Conservation (phyloP, 139 green algal species). For the Closterium sp. region DNA sequence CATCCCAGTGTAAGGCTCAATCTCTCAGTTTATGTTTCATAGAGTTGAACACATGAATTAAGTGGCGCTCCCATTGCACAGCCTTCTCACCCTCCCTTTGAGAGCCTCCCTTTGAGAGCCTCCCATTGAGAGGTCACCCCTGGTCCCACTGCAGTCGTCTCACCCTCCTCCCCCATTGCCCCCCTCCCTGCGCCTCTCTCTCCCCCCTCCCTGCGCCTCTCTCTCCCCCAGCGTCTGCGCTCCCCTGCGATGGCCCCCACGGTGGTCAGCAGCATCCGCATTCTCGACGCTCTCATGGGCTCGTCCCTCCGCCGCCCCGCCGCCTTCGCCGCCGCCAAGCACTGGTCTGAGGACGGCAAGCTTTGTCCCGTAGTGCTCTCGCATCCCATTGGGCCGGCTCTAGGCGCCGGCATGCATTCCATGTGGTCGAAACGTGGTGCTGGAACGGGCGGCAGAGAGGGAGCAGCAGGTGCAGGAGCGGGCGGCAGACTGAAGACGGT, state of each 20-base stretch:
- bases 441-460: too few relatives aligned
- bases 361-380: constrained; percentile 23
- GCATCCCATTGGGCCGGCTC: constrained; percentile 18
- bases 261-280: constrained; percentile 22
- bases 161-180: neutral
- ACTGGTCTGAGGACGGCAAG: constrained; percentile 15
- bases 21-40: too few relatives aligned
- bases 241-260: neutral
- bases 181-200: too few relatives aligned
- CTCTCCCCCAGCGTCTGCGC: neutral
- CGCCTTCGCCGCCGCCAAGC: constrained; percentile 12
- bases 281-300: constrained; percentile 33
- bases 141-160: too few relatives aligned
- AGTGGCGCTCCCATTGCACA: too few relatives aligned
- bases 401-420: constrained; percentile 17
- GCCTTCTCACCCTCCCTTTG: too few relatives aligned
- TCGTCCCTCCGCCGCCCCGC: neutral
- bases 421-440: constrained; percentile 27
- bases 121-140: too few relatives aligned
- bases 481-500: constrained; percentile 9
- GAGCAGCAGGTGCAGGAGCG: too few relatives aligned
- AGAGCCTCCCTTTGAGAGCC: too few relatives aligned
- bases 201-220: too few relatives aligned
- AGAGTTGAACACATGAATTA: too few relatives aligned
- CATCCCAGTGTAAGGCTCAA: neutral